Conservation (phyloP, 441 rosid genomes). For the Jatropha multifida region DNA sequence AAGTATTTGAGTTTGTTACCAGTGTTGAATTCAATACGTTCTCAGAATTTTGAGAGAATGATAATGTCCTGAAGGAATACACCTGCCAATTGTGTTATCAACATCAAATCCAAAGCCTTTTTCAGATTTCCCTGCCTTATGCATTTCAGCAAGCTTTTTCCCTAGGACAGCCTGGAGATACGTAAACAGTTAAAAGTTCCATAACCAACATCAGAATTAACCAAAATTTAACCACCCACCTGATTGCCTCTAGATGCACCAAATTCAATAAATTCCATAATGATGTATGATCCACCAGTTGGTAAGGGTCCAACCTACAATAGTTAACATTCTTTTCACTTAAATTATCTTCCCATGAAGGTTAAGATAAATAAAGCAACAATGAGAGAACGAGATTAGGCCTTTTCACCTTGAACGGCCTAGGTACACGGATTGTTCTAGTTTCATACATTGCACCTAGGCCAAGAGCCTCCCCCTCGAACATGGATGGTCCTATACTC, state of each 20-base stretch:
- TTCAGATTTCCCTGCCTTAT: slow-evolving; percentile 73
- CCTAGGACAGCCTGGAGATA: slow-evolving; percentile 66
- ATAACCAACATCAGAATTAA: slow-evolving; percentile 12
- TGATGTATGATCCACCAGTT: slow-evolving; percentile 78
- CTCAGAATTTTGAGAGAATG: background rate
- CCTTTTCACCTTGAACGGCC: slow-evolving; percentile 65
- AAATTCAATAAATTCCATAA: slow-evolving; percentile 85
- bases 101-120: slow-evolving; percentile 90
- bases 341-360: background rate
- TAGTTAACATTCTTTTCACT: slow-evolving; percentile 9
- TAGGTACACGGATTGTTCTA: slow-evolving; percentile 70
- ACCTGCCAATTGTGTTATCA: slow-evolving; percentile 95
- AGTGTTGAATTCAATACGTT: background rate
- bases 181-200: slow-evolving; percentile 21
- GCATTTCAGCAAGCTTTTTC: slow-evolving; percentile 93
- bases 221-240: slow-evolving; percentile 36
- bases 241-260: slow-evolving; percentile 77
- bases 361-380: background rate
- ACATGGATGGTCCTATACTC: slow-evolving; percentile 81
- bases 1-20: background rate
- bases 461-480: slow-evolving; percentile 91
- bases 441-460: slow-evolving; percentile 84
- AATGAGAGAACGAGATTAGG: background rate
- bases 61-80: slow-evolving; percentile 15
- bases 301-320: slow-evolving; percentile 74